A percentile compares a stretch with the other conserved stretches of the same genome.
These are phyloP conservation scores for Colletotrichum tofieldiae DNA, from an alignment of 2,329 filamentous ascomycete species.

Conservation along the genomic window DNA sequence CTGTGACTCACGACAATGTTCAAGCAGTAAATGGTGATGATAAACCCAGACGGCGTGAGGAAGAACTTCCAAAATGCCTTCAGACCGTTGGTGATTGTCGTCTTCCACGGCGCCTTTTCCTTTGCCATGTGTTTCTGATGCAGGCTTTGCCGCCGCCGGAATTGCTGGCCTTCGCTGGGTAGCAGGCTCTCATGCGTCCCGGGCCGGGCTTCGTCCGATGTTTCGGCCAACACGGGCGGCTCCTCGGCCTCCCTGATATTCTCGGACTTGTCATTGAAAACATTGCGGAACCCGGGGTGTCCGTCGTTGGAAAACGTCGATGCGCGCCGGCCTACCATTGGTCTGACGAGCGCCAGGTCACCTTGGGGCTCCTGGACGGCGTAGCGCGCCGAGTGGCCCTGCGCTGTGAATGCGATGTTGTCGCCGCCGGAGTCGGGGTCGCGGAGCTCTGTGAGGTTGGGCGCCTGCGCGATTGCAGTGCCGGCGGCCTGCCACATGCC, in stretches of 20 bases:
- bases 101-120: slow-evolving; percentile 46
- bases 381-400: slow-evolving; percentile 49
- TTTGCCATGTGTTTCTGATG: slow-evolving; percentile 45
- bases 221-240: neutral
- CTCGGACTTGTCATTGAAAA: slow-evolving; percentile 7
- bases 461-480: slow-evolving; percentile 51
- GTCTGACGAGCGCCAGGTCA: slow-evolving; percentile 46
- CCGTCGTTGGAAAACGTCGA: slow-evolving; percentile 29
- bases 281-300: slow-evolving; percentile 20
- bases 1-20: slow-evolving; percentile 49
- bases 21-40: slow-evolving; percentile 50
- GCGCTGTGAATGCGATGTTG: slow-evolving; percentile 50
- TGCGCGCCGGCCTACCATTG: slow-evolving; percentile 40
- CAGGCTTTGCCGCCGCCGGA: slow-evolving; percentile 44
- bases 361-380: slow-evolving; percentile 47
- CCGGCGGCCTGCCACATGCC: slow-evolving; percentile 52
- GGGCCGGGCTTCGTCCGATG: neutral
- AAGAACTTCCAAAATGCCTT: slow-evolving; percentile 51
- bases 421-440: slow-evolving; percentile 47
- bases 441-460: slow-evolving; percentile 49
- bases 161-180: slow-evolving; percentile 13
- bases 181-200: neutral
- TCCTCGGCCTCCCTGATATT: slow-evolving; percentile 15
- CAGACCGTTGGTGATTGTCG: slow-evolving; percentile 47
- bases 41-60: slow-evolving; percentile 47